A percentile compares a stretch with the other conserved stretches of the same genome.
phyloP scores from a whole-genome alignment of 1,284 basidiomycete genomes.

The Trichosporon asahii region DNA sequence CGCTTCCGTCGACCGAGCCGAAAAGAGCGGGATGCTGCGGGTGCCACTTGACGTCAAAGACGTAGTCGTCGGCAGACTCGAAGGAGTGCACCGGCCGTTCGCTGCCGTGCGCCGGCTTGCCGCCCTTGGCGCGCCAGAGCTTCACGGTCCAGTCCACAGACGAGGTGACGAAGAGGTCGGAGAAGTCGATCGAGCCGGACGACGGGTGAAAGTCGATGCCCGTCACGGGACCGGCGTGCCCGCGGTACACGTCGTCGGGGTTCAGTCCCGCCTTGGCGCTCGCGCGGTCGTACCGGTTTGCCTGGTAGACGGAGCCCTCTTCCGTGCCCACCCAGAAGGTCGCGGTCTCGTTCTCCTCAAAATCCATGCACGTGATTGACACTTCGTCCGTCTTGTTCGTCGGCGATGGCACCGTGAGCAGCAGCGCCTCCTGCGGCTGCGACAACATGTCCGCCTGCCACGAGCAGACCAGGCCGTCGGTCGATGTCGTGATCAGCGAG shows the following conservation, averaged over 20 bases:
- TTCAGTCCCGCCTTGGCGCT: slow-evolving; percentile 93
- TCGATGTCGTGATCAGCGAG: slow-evolving; percentile 90
- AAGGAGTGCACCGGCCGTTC: slow-evolving; percentile 80
- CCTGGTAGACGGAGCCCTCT: slow-evolving; percentile 93
- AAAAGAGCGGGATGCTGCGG: slow-evolving; percentile 91
- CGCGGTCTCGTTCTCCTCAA: slow-evolving; percentile 90
- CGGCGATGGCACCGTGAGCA: slow-evolving; percentile 67
- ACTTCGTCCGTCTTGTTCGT: slow-evolving; percentile 96
- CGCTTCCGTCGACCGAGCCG: slow-evolving; percentile 87
- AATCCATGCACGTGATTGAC: slow-evolving; percentile 84
- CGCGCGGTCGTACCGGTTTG: slow-evolving; percentile 92
- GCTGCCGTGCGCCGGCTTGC: slow-evolving; percentile 33
- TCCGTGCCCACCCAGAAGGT: slow-evolving; percentile 96
- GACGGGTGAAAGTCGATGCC: slow-evolving; percentile 92
- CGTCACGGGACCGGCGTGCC: slow-evolving; percentile 89
- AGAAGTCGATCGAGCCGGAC: slow-evolving; percentile 85
- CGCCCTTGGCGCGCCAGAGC: slow-evolving; percentile 71
- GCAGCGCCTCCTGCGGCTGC: slow-evolving; percentile 92
- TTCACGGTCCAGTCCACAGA: slow-evolving; percentile 96
- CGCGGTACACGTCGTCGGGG: slow-evolving; percentile 83
- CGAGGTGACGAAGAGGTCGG: slow-evolving; percentile 85
- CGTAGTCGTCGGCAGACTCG: slow-evolving; percentile 95
- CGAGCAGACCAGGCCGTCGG: slow-evolving; percentile 92
- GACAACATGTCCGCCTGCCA: slow-evolving; percentile 99
- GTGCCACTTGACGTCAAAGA: slow-evolving; percentile 99